These are phyloP conservation scores for Epichloe elymi DNA, from an alignment of 2,329 filamentous ascomycete species.

Conservation along the genomic window DNA sequence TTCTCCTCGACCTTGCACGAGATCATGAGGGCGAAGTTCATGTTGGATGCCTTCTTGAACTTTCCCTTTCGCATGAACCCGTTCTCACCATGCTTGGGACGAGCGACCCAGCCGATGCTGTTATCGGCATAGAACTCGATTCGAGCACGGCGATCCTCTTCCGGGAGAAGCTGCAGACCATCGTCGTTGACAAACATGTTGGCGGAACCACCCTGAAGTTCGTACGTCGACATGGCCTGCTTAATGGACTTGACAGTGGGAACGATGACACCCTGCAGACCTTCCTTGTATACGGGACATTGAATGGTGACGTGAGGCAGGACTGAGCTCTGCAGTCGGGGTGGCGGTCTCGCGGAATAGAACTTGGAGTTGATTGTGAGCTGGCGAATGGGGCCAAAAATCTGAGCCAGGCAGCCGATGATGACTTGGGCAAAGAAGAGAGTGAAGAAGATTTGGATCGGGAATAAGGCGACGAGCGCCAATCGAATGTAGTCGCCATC, in stretches of 20 bases:
- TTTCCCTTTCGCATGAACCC: constrained; percentile 51
- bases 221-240: constrained; percentile 63
- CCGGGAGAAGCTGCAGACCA: constrained; percentile 53
- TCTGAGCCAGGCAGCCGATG: constrained; percentile 60
- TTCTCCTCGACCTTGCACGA: constrained; percentile 60
- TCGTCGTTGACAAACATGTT: constrained; percentile 70
- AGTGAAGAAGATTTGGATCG: constrained; percentile 68
- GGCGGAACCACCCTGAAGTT: constrained; percentile 63
- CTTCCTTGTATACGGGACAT: constrained; percentile 81
- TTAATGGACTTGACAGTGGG: constrained; percentile 70
- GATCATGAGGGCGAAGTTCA: constrained; percentile 58
- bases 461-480: constrained; percentile 51
- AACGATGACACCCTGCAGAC: constrained; percentile 58
- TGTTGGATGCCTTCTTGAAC: constrained; percentile 60
- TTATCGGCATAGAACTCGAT: constrained; percentile 58
- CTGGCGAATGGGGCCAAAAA: constrained; percentile 62
- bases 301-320: constrained; percentile 72
- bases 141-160: constrained; percentile 47
- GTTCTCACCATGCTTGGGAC: constrained; percentile 49
- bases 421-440: constrained; percentile 73
- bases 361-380: constrained; percentile 67
- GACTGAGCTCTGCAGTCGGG: constrained; percentile 39
- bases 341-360: constrained; percentile 61
- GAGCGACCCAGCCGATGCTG: constrained; percentile 56
- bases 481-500: constrained; percentile 51